Conservation (phyloP, 2,329 filamentous ascomycete genomes). For the Penicillium sp. region DNA sequence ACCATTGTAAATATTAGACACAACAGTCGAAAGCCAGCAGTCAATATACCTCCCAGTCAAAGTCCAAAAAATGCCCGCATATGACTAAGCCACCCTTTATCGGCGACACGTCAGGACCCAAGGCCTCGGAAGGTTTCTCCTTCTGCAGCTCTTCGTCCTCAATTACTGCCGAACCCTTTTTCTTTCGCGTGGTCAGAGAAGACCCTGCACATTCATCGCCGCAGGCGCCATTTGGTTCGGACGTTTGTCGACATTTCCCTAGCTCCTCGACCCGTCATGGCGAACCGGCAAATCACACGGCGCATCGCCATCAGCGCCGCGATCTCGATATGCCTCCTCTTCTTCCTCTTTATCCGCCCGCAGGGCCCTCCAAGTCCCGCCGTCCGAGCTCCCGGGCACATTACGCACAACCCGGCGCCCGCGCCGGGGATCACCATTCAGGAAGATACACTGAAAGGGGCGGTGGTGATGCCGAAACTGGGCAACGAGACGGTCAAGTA, state of each 20-base stretch:
- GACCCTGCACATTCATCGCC: background rate
- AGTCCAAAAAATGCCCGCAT: slow-evolving; percentile 5
- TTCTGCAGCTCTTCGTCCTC: background rate
- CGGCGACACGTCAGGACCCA: background rate
- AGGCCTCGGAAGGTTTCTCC: background rate
- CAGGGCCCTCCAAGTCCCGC: slow-evolving; percentile 39
- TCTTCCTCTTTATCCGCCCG: slow-evolving; percentile 39
- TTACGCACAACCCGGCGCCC: slow-evolving; percentile 30
- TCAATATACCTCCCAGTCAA: background rate
- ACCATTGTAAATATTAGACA: background rate
- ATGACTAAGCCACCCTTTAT: slow-evolving; percentile 16
- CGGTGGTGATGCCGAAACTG: slow-evolving; percentile 47
- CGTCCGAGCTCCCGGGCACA: slow-evolving; percentile 41
- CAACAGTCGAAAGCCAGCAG: background rate
- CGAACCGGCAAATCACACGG: slow-evolving; percentile 38
- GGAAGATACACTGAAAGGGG: slow-evolving; percentile 43
- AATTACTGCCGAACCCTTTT: background rate
- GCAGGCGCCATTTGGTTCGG: background rate
- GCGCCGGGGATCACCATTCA: slow-evolving; percentile 24
- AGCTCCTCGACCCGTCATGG: slow-evolving; percentile 25
- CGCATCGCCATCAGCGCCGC: slow-evolving; percentile 36
- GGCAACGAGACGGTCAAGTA: slow-evolving; percentile 52
- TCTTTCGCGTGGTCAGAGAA: background rate
- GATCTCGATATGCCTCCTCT: slow-evolving; percentile 35
- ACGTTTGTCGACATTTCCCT: slow-evolving; percentile 3